Conservation (phyloP, 257 asterid species). For the Handroanthus guayacan region DNA sequence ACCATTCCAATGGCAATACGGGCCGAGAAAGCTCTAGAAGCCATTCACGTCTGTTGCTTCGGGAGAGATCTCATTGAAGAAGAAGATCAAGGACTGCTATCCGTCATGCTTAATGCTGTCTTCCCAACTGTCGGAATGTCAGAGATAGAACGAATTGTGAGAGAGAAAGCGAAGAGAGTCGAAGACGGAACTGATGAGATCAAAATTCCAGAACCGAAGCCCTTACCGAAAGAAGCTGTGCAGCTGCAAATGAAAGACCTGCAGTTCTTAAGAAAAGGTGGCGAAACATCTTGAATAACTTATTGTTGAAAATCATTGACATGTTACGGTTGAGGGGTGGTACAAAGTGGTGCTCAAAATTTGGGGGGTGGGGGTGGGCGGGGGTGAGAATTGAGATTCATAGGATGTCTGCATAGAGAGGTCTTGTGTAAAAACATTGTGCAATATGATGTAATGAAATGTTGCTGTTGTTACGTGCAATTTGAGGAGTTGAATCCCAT, state of each 20-base stretch:
- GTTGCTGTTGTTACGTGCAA: too few relatives aligned
- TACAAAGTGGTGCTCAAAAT: too few relatives aligned
- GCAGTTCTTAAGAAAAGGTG: slow-evolving; percentile 71
- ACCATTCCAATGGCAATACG: slow-evolving; percentile 78
- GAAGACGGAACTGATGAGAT: slow-evolving; percentile 77
- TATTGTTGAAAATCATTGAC: background rate
- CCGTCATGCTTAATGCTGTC: slow-evolving; percentile 67
- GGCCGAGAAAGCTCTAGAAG: slow-evolving; percentile 95
- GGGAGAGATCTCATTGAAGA: slow-evolving; percentile 74
- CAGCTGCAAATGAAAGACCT: slow-evolving; percentile 92
- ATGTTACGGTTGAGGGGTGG: background rate
- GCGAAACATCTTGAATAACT: slow-evolving; percentile 28
- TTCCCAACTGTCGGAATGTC: slow-evolving; percentile 69
- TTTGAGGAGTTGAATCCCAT: too few relatives aligned
- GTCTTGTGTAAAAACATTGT: too few relatives aligned
- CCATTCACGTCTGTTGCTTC: slow-evolving; percentile 75
- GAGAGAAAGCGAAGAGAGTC: slow-evolving; percentile 67
- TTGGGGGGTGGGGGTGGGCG: too few relatives aligned
- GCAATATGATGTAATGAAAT: too few relatives aligned
- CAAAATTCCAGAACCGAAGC: slow-evolving; percentile 62
- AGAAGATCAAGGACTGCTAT: slow-evolving; percentile 71
- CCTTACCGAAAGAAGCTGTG: slow-evolving; percentile 89
- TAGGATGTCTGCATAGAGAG: too few relatives aligned
- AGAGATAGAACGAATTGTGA: slow-evolving; percentile 63
- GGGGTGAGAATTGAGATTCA: too few relatives aligned